Percentiles rank a stretch among this genome's conserved stretches.
phyloP scores from a whole-genome alignment of 2,329 filamentous ascomycete species.

The Achaetomium macrosporum region DNA sequence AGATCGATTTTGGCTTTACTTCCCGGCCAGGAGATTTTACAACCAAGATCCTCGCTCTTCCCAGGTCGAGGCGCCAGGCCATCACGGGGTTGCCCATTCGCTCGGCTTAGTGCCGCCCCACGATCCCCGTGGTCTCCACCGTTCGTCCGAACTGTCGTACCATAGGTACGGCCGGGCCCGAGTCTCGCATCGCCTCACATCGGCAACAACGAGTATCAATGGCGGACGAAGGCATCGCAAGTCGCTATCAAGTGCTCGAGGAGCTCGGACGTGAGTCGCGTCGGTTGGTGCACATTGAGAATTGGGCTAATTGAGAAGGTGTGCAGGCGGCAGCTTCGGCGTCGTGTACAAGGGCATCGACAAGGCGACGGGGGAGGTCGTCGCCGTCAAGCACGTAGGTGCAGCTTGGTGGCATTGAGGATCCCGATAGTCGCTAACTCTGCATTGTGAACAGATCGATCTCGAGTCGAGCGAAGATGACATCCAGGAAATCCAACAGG shows the following conservation, averaged over 20 bases:
- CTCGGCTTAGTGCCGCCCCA: neutral
- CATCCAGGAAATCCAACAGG: constrained; percentile 95
- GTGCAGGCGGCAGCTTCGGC: constrained; percentile 86
- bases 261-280: constrained; percentile 79
- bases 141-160: constrained; percentile 3
- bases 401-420: neutral
- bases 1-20: neutral
- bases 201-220: constrained; percentile 31
- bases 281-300: neutral
- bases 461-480: constrained; percentile 98
- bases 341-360: constrained; percentile 97
- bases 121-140: constrained; percentile 1
- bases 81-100: neutral
- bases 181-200: neutral
- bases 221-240: constrained; percentile 64
- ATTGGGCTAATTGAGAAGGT: constrained; percentile 2
- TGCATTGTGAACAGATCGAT: constrained; percentile 64
- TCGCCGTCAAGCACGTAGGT: constrained; percentile 92
- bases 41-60: neutral
- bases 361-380: constrained; percentile 80
- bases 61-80: neutral
- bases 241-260: constrained; percentile 90
- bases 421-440: constrained; percentile 1
- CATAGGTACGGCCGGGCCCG: neutral
- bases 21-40: constrained; percentile 7